phyloP scores from a whole-genome alignment of 1,284 basidiomycete genomes.

The Rhizoctonia solani region DNA sequence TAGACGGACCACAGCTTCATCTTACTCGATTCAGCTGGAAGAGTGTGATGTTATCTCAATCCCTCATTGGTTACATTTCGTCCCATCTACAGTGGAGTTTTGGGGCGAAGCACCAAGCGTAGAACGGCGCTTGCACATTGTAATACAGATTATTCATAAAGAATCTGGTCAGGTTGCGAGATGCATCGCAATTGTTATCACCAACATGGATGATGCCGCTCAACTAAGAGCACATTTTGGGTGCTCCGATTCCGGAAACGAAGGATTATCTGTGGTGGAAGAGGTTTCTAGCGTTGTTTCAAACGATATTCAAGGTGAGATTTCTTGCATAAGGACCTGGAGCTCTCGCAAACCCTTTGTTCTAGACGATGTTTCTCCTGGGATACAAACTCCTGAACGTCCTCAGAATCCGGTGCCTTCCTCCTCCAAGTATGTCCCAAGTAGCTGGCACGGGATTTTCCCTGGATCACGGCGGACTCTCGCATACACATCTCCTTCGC shows the following conservation, averaged over 20 bases:
- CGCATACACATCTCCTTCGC: background rate
- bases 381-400: constrained; percentile 5
- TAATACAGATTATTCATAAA: background rate
- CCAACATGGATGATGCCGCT: background rate
- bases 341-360: too few relatives aligned
- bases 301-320: background rate
- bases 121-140: background rate
- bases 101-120: constrained; percentile 8
- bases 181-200: background rate
- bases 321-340: too few relatives aligned
- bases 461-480: constrained; percentile 7
- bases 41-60: background rate
- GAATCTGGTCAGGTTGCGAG: background rate
- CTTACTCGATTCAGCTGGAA: constrained; percentile 14
- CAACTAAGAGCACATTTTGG: background rate
- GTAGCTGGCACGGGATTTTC: constrained; percentile 2
- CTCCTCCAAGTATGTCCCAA: background rate
- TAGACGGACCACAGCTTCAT: background rate
- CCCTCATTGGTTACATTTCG: constrained; percentile 6
- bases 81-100: constrained; percentile 9
- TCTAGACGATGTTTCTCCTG: too few relatives aligned
- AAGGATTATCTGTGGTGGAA: constrained; percentile 12
- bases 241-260: background rate
- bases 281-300: constrained; percentile 19
- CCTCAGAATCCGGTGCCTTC: background rate